Base-by-base conservation (phyloP, 2,329 filamentous ascomycete species). In the Fusarium gaditjirri region DNA sequence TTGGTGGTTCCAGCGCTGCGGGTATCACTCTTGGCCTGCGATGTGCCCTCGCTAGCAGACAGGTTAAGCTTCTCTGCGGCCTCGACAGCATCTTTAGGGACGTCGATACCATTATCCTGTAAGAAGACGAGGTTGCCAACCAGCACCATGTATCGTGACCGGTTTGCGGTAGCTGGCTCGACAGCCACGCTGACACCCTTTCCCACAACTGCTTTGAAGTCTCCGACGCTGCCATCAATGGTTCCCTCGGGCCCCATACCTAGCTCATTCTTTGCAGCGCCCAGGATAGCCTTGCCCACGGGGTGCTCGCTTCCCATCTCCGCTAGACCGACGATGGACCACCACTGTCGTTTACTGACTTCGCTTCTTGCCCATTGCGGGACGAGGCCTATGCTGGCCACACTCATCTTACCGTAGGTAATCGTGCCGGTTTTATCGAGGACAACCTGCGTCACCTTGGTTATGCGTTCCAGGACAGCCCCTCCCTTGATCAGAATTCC, bases 401-500 rank as follows among this genome's bases (percentile, higher is more conserved):
- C 95, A 69, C 89, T 96, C 94, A 99, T 98, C 82, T 95, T 97
- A 43, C 96, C 96, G 74, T 96, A 89, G 0, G 96, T 99, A 67
- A 99, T 87, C 5, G 95, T 98, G 38, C 95, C 95, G 3, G 95
- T 98, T 87, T 98, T 98, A 84, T 98, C 95, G 25, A 98, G 89
- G 16, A 98, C 92, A 23, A 98, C 89, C 75, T 97, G 93, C 4
- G 92, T 97, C 73, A 98, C 89, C 80, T 94, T 95, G 14, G 94
- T 98, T 0, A 94, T 93, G 8, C 90, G 94, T 83, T 99, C 95
- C 6, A 99, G 86, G 31, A 95, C 94, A 42, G 94, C 95, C 61
- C 96, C 96, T 57, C 96, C 95, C 83, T 99, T 99, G 80, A 98
- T 94, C 19, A 99, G 86, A 75, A 99, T 99, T 29, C 96, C 96